Base-by-base conservation (phyloP, 202 grass and related monocot species). In the Setaria italica region DNA sequence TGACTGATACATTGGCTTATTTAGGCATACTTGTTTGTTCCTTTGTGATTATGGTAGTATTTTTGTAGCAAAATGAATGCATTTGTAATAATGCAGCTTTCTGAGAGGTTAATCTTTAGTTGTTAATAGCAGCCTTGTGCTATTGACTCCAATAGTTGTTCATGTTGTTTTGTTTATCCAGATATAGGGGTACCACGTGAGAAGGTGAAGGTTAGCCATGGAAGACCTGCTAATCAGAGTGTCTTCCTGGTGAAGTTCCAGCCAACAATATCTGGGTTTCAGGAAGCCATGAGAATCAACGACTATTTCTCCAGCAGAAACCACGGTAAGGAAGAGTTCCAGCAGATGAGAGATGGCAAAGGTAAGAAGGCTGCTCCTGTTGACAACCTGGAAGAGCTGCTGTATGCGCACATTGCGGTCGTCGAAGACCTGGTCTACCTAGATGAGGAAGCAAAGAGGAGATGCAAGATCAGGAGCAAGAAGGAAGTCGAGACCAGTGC, bases 201-300 rank as follows among this genome's bases (percentile, higher is more conserved):
- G n/a, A 94, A 94, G 78, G 75, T 86, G 7, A 92, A 82, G 55
- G 76, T 98, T 33, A 69, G 67, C 54, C 32, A 88, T 41, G 90
- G 91, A 32, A 94, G 55, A 56, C 87, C 95, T 78, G 84, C 74
- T 29, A 85, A 91, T 67, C 79, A 79, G 63, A 92, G 84, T 2
- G 76, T 98, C 19, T 89, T 98, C 66, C 14, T 89, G 13, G 88
- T 92, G 15, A 92, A 94, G 88, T 94, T 95, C 66, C 69, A 43
- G 66, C 72, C 93, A 73, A 91, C 84, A 34, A 87, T 94, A 77
- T 92, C 95, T 83, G 95, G 95, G 80, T 91, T 95, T 78, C 91
- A 98, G 81, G 91, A 92, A 81, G 93, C 95, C 29, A 84, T 91
- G 70, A 80, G 78, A 77, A 74, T 91, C 1, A 84, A 98, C 3